phyloP scores from a whole-genome alignment of 108 stramenopile species.

The Aurantiochytrium sp. region DNA sequence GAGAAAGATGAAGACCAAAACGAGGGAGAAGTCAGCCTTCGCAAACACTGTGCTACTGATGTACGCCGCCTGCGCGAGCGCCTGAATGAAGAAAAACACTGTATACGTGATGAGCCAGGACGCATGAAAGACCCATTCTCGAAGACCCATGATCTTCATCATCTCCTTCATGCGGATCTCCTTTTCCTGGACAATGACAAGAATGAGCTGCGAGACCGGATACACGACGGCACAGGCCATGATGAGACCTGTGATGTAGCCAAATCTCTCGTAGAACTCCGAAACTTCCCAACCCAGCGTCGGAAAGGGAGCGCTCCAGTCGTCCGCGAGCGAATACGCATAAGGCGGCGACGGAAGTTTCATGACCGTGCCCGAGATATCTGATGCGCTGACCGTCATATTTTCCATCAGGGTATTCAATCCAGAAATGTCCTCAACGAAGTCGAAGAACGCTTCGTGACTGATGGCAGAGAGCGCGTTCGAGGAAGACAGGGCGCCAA shows the following conservation, averaged over 20 bases:
- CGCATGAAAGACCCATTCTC: constrained; percentile 57
- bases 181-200: constrained; percentile 41
- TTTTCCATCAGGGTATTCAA: background rate
- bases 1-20: constrained; percentile 47
- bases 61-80: background rate
- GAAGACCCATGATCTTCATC: constrained; percentile 25
- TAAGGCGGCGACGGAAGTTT: background rate
- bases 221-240: constrained; percentile 54
- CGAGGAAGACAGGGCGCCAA: background rate
- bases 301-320: background rate
- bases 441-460: background rate
- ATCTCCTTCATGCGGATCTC: constrained; percentile 26
- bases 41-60: constrained; percentile 18
- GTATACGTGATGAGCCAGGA: constrained; percentile 57
- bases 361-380: background rate
- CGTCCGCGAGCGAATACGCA: background rate
- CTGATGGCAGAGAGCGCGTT: background rate
- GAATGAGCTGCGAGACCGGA: constrained; percentile 44
- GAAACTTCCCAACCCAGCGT: background rate
- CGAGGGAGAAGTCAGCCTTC: constrained; percentile 38
- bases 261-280: background rate
- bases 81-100: constrained; percentile 55
- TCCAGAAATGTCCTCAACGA: background rate
- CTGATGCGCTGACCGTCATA: background rate
- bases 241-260: constrained; percentile 28